phyloP scores from a whole-genome alignment of 108 stramenopile species.

The Cyclotella distinguenda region DNA sequence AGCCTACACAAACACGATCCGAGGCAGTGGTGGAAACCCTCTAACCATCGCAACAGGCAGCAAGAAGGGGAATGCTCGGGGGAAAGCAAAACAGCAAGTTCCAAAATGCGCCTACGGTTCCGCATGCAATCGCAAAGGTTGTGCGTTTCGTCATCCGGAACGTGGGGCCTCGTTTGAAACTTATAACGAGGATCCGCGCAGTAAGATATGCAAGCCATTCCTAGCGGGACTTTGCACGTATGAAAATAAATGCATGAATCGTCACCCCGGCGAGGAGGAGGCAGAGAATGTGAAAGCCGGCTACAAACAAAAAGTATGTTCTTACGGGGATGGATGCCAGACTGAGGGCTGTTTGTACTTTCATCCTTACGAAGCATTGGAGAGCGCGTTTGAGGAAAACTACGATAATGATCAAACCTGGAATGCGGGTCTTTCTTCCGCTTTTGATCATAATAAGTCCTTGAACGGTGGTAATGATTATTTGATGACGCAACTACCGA shows the following conservation, averaged over 20 bases:
- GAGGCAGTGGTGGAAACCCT: slow-evolving; percentile 40
- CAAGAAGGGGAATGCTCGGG: slow-evolving; percentile 19
- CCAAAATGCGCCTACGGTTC: slow-evolving; percentile 64
- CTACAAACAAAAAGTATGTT: slow-evolving; percentile 68
- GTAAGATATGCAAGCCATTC: slow-evolving; percentile 66
- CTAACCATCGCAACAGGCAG: slow-evolving; percentile 48
- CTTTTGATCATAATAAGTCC: slow-evolving; percentile 4
- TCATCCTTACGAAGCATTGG: slow-evolving; percentile 66
- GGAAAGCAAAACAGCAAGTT: slow-evolving; percentile 34
- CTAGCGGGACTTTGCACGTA: slow-evolving; percentile 77
- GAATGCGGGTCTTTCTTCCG: neutral
- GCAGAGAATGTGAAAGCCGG: slow-evolving; percentile 57
- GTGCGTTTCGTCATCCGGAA: slow-evolving; percentile 65
- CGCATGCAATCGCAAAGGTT: slow-evolving; percentile 71
- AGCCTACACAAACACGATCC: slow-evolving; percentile 52
- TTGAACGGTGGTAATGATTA: slow-evolving; percentile 6
- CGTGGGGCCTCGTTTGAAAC: slow-evolving; percentile 25
- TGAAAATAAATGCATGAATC: slow-evolving; percentile 67
- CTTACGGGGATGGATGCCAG: slow-evolving; percentile 71
- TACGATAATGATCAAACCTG: neutral
- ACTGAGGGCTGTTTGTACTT: slow-evolving; percentile 79
- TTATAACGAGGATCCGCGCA: slow-evolving; percentile 59
- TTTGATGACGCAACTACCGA: slow-evolving; percentile 14
- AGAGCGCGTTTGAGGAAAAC: slow-evolving; percentile 10
- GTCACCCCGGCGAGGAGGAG: slow-evolving; percentile 71